Evolutionary conservation across 1,284 basidiomycete species (phyloP).

Genomic region (Tremellales sp.): DNA sequence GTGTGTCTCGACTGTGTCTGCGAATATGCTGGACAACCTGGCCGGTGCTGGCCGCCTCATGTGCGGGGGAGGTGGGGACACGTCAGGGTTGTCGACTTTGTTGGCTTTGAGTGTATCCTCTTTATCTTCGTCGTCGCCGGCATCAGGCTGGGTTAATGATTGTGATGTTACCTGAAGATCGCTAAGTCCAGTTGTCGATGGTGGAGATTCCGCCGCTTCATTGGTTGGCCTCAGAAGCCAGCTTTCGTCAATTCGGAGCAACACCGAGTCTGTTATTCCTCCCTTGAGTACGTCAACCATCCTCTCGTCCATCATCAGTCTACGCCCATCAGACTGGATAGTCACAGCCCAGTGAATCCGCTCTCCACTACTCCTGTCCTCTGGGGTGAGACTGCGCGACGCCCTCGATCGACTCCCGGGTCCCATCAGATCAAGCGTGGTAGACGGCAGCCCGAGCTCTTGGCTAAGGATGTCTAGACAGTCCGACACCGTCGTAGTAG

Average conservation of each 20-base stretch:
- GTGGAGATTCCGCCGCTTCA: too few species aligned
- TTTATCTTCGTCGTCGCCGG: constrained; percentile 5
- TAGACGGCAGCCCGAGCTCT: neutral
- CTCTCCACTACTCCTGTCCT: too few species aligned
- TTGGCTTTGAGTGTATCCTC: constrained; percentile 18
- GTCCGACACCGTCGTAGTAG: neutral
- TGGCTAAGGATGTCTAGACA: neutral
- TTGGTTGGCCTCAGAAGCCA: neutral
- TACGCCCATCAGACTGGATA: neutral
- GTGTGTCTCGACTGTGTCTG: constrained; percentile 18
- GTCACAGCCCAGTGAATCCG: neutral
- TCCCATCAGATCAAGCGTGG: neutral
- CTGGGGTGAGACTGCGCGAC: too few species aligned
- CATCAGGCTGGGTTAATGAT: neutral
- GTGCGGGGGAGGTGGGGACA: neutral
- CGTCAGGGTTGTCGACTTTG: neutral
- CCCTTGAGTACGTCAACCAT: neutral
- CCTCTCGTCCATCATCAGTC: neutral
- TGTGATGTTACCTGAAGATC: neutral
- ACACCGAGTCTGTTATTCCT: neutral
- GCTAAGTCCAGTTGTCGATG: neutral
- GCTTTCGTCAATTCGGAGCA: neutral
- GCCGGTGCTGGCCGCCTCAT: neutral
- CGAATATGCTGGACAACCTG: constrained; percentile 22
- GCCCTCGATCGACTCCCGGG: neutral